Base-by-base conservation (phyloP, 1,284 basidiomycete species). In the Rhodotorula glutinis region DNA sequence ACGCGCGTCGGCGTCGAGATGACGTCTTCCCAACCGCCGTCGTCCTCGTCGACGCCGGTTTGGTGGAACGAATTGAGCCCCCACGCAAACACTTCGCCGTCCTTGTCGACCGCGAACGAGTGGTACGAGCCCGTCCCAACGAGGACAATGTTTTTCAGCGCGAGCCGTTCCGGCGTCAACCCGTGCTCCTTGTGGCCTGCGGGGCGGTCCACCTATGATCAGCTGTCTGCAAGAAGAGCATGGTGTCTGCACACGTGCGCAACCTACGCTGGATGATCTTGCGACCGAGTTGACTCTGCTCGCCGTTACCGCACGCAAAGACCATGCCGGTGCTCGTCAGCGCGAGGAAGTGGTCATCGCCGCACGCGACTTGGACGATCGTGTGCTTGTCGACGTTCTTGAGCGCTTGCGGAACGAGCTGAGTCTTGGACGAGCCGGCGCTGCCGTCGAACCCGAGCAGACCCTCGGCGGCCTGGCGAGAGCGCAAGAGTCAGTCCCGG, bases 61-160 rank as follows among this genome's bases (percentile, higher is more conserved):
- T 91, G 88, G 40, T 85, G 83, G 78, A 85, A 85, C 49, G 83
- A 88, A 79, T 97, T 96, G 68, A 94, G 82, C 30, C 93, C 93
- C 93, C 93, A 97, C 4, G 86, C 91, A 84, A 87, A 95, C 5
- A 93, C 89, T 57, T 85, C 84, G 47, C 92, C 93, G 29, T 83
- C 81, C 70, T 87, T 84, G 78, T 92, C 88, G 69, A 96, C 86
- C 5, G 92, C 93, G 75, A 95, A 96, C 0, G 91, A 92, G 77
- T 91, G 89, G 79, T 88, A 90, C 53, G 85, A 84, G 14, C 93
- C 92, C 0, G 90, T 85, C 11, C 90, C 92, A 70, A 96, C 82
- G 53, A 82, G 81, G 25, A 88, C 86, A 58, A 91, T 89, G 75
- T 89, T 88, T 64, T 87, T 85, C 23, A 96, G 82, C 4, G 84